Conservation (phyloP, 2,329 filamentous ascomycete species). For the Neoarthrinium moseri region DNA sequence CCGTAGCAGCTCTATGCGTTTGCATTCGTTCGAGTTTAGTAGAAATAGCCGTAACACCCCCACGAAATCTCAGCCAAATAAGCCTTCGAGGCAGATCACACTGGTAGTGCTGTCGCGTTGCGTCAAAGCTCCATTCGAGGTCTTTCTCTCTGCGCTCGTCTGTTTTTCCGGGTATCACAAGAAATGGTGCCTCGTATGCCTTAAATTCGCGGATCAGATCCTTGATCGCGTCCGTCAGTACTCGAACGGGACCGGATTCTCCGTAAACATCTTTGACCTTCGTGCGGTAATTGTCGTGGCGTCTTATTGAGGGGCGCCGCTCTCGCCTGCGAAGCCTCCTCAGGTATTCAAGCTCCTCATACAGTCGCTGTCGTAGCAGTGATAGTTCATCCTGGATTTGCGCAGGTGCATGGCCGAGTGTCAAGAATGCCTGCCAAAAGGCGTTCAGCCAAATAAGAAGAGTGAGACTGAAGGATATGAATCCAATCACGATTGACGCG, state of each 20-base stretch:
- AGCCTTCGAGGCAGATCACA: background rate
- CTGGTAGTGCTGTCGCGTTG: conserved; percentile 2
- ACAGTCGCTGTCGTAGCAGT: conserved; percentile 2
- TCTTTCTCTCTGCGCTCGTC: conserved; percentile 2
- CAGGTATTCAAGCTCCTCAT: conserved; percentile 6
- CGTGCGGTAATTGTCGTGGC: background rate
- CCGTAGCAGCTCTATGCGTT: background rate
- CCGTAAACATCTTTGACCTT: background rate
- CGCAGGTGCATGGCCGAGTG: background rate
- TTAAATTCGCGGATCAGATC: conserved; percentile 8
- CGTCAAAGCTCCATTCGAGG: conserved; percentile 6
- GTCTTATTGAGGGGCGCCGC: background rate
- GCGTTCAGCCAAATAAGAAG: conserved; percentile 6
- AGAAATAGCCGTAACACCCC: background rate
- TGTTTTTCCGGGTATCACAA: conserved; percentile 1
- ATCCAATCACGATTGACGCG: conserved; percentile 1
- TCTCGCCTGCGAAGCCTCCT: background rate
- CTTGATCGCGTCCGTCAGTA: conserved; percentile 1
- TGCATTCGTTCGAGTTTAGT: background rate
- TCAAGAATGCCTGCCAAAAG: conserved; percentile 5
- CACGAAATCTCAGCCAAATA: conserved; percentile 2
- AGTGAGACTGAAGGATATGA: conserved; percentile 6
- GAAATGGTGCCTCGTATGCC: conserved; percentile 1
- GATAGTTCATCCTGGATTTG: conserved; percentile 9
- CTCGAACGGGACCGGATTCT: conserved; percentile 1